Conservation (phyloP, 2,329 filamentous ascomycete species). For the Alternaria hordeiaustralica region DNA sequence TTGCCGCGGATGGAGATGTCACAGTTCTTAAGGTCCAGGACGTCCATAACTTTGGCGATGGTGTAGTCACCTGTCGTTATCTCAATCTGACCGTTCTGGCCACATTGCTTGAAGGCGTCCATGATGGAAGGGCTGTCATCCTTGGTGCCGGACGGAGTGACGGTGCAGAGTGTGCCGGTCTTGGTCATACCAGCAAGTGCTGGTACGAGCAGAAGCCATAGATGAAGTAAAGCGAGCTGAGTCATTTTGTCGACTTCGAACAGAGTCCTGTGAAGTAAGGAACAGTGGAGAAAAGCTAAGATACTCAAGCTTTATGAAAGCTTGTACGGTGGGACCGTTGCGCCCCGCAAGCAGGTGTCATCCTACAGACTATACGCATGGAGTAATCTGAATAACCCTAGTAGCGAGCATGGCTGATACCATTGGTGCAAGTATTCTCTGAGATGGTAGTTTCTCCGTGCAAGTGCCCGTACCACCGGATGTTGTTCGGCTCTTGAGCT, state of each 20-base stretch:
- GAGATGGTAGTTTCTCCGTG: background rate
- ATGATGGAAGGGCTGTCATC: constrained; percentile 33
- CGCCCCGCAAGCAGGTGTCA: background rate
- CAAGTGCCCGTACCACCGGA: background rate
- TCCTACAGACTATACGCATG: background rate
- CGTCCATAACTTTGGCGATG: constrained; percentile 39
- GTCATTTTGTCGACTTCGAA: constrained; percentile 13
- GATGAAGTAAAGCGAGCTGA: constrained; percentile 3
- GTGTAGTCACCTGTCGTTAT: constrained; percentile 32
- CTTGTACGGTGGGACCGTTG: constrained; percentile 14
- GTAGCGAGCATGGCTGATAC: background rate
- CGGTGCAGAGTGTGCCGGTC: constrained; percentile 30
- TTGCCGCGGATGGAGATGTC: constrained; percentile 36
- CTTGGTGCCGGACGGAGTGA: constrained; percentile 28
- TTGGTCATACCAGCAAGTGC: constrained; percentile 31
- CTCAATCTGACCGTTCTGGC: constrained; percentile 34
- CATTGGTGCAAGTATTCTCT: constrained; percentile 7
- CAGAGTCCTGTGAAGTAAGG: background rate
- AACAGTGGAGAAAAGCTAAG: background rate
- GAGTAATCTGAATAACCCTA: background rate
- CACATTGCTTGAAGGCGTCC: constrained; percentile 39
- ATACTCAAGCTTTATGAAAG: constrained; percentile 18
- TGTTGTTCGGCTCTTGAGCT: constrained; percentile 5
- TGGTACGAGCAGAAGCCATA: constrained; percentile 13
- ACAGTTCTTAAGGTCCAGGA: constrained; percentile 32